Evolutionary conservation across 495 filamentous ascomycete genomes (phyloP).

Genomic region (Podospora comata): DNA sequence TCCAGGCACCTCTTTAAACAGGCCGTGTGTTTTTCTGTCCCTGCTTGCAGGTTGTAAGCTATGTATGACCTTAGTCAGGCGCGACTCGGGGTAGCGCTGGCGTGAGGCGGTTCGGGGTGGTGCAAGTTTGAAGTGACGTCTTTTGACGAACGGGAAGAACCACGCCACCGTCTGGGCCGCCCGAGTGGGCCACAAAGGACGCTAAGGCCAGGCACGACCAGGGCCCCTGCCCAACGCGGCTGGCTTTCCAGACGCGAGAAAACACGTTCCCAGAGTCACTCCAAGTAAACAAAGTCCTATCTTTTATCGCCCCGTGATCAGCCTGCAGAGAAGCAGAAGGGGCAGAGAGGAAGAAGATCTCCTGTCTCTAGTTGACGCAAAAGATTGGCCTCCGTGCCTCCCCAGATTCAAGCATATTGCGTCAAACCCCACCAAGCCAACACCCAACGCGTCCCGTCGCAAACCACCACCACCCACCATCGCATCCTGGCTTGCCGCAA

Average conservation of each 20-base stretch:
- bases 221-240: conserved; percentile 21
- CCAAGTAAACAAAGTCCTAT: conserved; percentile 27
- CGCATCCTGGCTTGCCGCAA: conserved; percentile 10
- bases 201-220: conserved; percentile 23
- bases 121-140: not conserved
- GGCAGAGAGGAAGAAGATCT: not conserved
- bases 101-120: not conserved
- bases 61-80: not conserved
- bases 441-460: conserved; percentile 18
- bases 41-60: no score
- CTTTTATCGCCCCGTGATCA: conserved; percentile 23
- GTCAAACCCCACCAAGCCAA: conserved; percentile 26
- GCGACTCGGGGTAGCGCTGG: not conserved
- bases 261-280: conserved; percentile 17
- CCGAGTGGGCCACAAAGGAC: conserved; percentile 12
- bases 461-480: conserved; percentile 4
- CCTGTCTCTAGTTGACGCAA: conserved; percentile 1
- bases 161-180: conserved; percentile 18
- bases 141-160: conserved; percentile 12
- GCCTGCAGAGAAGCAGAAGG: conserved; percentile 8
- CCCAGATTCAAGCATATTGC: conserved; percentile 9
- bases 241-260: conserved; percentile 23
- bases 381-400: no score
- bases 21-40: not conserved
- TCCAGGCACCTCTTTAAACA: not conserved